A percentile compares a stretch with the other conserved stretches of the same genome.
Conservation (phyloP, 352 stramenopile species). For the Globisporangium apiculatum region DNA sequence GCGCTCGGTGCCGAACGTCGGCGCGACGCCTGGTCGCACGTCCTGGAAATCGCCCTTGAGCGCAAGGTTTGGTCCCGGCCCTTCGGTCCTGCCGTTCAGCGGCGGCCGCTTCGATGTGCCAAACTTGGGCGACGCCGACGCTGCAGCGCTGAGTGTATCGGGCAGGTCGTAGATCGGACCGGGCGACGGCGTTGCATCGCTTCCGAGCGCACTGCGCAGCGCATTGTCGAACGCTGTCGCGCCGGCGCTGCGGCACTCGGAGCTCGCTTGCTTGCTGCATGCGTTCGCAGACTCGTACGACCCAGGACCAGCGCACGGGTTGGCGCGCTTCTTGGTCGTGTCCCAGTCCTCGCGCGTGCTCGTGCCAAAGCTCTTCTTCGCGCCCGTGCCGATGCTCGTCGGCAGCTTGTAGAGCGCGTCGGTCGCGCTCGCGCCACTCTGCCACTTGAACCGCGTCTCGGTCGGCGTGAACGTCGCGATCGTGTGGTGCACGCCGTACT, state of each 20-base stretch:
- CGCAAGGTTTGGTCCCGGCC: constrained; percentile 56
- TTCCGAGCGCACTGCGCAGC: constrained; percentile 27
- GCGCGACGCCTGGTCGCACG: constrained; percentile 33
- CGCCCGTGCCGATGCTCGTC: constrained; percentile 37
- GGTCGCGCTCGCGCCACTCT: constrained; percentile 37
- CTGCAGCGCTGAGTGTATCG: constrained; percentile 26
- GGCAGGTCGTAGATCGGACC: constrained; percentile 73
- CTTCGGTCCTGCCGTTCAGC: constrained; percentile 44
- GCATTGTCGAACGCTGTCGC: constrained; percentile 66
- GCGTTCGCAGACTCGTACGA: constrained; percentile 57
- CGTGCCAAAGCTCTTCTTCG: constrained; percentile 72
- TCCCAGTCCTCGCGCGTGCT: constrained; percentile 80
- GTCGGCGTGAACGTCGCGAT: constrained; percentile 58
- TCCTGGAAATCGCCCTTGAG: constrained; percentile 50
- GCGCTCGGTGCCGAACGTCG: constrained; percentile 68
- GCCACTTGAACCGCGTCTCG: constrained; percentile 70
- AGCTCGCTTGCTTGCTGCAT: constrained; percentile 56
- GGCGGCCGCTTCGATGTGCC: constrained; percentile 46
- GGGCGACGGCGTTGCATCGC: constrained; percentile 57
- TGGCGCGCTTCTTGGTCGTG: constrained; percentile 39
- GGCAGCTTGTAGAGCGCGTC: constrained; percentile 73
- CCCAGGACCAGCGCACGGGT: constrained; percentile 57
- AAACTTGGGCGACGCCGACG: constrained; percentile 42
- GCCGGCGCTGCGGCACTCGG: constrained; percentile 33
- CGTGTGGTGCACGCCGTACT: constrained; percentile 61